phyloP scores from a whole-genome alignment of 108 stramenopile species.

The Nitzschia inconspicua region DNA sequence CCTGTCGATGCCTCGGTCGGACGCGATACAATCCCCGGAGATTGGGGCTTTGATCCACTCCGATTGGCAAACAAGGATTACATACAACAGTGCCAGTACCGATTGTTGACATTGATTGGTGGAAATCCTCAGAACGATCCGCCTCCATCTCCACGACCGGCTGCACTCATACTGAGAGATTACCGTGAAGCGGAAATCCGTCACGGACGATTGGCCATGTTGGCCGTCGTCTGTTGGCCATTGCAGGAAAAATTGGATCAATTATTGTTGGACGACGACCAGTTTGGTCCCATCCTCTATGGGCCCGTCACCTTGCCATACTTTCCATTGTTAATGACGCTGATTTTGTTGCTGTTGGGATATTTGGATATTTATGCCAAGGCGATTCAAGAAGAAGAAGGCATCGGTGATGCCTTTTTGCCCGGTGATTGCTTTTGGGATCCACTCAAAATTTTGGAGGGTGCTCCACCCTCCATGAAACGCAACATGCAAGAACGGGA shows the following conservation, averaged over 20 bases:
- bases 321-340: constrained; percentile 74
- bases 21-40: constrained; percentile 72
- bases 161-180: constrained; percentile 75
- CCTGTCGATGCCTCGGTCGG: constrained; percentile 77
- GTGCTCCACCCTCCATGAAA: constrained; percentile 77
- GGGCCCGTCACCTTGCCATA: constrained; percentile 76
- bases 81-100: constrained; percentile 51
- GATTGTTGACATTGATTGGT: constrained; percentile 48
- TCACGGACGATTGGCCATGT: constrained; percentile 88
- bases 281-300: constrained; percentile 56
- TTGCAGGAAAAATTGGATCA: constrained; percentile 78
- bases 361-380: constrained; percentile 81
- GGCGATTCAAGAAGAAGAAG: constrained; percentile 65
- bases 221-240: constrained; percentile 84
- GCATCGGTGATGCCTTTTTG: constrained; percentile 76
- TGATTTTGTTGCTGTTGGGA: constrained; percentile 76
- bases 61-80: constrained; percentile 67
- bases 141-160: constrained; percentile 36
- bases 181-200: constrained; percentile 89
- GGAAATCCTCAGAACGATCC: constrained; percentile 28
- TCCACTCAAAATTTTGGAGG: constrained; percentile 72
- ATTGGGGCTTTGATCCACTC: constrained; percentile 85
- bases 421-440: constrained; percentile 91
- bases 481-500: constrained; percentile 89
- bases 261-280: constrained; percentile 57